Conservation (phyloP, 169 alveolate genomes). For the Eimeria maxima region DNA sequence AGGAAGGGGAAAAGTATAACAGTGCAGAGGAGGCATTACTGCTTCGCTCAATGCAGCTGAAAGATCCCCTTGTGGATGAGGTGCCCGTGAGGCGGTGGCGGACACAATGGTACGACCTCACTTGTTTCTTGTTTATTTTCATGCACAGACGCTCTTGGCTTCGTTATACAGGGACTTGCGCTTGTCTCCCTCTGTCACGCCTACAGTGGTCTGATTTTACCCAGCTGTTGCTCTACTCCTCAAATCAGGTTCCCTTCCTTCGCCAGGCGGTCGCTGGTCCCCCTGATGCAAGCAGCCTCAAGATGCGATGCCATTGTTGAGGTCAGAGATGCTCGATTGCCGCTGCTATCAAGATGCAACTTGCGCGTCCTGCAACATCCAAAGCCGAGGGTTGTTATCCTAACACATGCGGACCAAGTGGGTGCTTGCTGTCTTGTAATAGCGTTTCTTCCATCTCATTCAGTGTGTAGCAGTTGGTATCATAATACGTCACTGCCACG, state of each 20-base stretch:
- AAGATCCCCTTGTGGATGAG: conserved; percentile 28
- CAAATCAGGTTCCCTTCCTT: conserved; percentile 59
- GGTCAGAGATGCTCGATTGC: conserved; percentile 77
- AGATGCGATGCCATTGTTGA: conserved; percentile 73
- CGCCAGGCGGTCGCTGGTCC: conserved; percentile 58
- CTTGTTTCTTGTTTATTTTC: not conserved
- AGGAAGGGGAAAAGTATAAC: not conserved
- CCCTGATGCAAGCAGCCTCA: conserved; percentile 51
- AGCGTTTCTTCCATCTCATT: not conserved
- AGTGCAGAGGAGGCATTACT: conserved; percentile 34
- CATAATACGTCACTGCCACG: not conserved
- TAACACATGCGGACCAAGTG: conserved; percentile 76
- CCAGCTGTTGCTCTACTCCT: not conserved
- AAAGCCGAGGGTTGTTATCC: conserved; percentile 59
- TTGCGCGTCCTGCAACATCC: conserved; percentile 30
- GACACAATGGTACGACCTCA: conserved; percentile 44
- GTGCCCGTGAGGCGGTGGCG: conserved; percentile 55
- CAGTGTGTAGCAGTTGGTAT: not conserved
- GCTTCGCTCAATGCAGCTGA: conserved; percentile 1
- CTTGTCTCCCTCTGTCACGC: not conserved
- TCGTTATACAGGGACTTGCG: not conserved
- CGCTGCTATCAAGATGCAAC: conserved; percentile 75
- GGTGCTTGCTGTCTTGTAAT: not conserved
- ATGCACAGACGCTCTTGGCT: not conserved
- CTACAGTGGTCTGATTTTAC: not conserved